A percentile compares a stretch with the other conserved stretches of the same genome.
These are phyloP conservation scores for Lactifluus rugatus DNA, from an alignment of 768 basidiomycete genomes.

Conservation along the genomic window DNA sequence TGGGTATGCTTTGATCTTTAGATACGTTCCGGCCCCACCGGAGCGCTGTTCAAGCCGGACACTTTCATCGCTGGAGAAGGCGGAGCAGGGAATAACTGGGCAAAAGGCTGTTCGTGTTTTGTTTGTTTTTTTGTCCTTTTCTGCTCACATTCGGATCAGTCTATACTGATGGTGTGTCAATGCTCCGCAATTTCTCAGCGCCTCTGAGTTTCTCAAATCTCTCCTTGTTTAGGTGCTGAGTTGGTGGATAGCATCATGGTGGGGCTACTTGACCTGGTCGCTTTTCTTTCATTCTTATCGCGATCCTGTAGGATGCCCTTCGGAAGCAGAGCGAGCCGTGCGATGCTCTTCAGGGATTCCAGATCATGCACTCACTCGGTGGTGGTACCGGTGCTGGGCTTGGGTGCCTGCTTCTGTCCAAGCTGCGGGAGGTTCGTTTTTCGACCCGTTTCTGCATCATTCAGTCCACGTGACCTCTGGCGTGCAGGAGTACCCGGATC, in stretches of 20 bases:
- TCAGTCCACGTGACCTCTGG: slow-evolving; percentile 20
- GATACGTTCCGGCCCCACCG: slow-evolving; percentile 61
- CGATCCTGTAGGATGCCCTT: slow-evolving; percentile 48
- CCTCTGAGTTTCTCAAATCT: background rate
- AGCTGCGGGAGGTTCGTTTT: slow-evolving; percentile 60
- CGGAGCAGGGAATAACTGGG: slow-evolving; percentile 89
- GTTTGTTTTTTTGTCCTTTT: slow-evolving; percentile 17
- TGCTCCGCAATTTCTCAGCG: background rate
- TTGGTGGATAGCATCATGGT: slow-evolving; percentile 78
- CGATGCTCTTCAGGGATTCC: slow-evolving; percentile 87
- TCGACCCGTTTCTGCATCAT: slow-evolving; percentile 1
- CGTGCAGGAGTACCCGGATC: slow-evolving; percentile 48
- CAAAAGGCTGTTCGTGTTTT: slow-evolving; percentile 71
- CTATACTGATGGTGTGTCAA: slow-evolving; percentile 71
- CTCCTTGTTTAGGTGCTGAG: slow-evolving; percentile 61
- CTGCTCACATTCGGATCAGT: slow-evolving; percentile 33
- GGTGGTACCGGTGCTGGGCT: slow-evolving; percentile 87
- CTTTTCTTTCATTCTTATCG: background rate
- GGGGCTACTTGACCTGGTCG: slow-evolving; percentile 2
- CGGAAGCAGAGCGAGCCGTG: slow-evolving; percentile 73
- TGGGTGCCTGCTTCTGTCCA: slow-evolving; percentile 70
- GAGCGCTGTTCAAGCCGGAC: slow-evolving; percentile 76
- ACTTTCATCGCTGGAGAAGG: slow-evolving; percentile 60
- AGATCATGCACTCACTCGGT: slow-evolving; percentile 81
- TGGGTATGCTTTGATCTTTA: slow-evolving; percentile 22